Conservation (phyloP, 2,329 filamentous ascomycete species). For the Ascomycota sp. region DNA sequence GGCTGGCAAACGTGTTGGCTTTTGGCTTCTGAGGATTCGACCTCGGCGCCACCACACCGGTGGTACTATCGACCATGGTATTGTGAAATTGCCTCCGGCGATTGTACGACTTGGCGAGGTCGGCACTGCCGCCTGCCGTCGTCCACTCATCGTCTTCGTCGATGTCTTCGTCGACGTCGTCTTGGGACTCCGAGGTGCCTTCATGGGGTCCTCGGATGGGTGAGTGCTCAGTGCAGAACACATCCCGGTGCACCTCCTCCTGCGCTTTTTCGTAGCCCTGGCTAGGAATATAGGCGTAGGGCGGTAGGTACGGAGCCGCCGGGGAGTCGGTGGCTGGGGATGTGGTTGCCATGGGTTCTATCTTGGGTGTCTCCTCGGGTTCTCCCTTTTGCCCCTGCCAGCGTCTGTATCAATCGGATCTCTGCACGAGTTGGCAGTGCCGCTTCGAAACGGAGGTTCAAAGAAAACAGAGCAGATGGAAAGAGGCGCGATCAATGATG, state of each 20-base stretch:
- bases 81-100: slow-evolving; percentile 52
- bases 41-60: too few relatives aligned
- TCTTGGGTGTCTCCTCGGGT: too few relatives aligned
- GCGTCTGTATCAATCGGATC: too few relatives aligned
- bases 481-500: too few relatives aligned
- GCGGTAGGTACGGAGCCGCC: slow-evolving; percentile 22
- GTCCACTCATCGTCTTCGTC: slow-evolving; percentile 15
- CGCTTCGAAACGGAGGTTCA: too few relatives aligned
- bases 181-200: too few relatives aligned
- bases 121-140: slow-evolving; percentile 38
- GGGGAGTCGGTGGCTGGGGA: slow-evolving; percentile 9
- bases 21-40: slow-evolving; percentile 61
- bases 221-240: too few relatives aligned
- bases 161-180: slow-evolving; percentile 6
- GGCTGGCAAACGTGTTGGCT: slow-evolving; percentile 56
- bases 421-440: too few relatives aligned
- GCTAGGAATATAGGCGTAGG: slow-evolving; percentile 21
- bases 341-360: too few relatives aligned
- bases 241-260: slow-evolving; percentile 10
- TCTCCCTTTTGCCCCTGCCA: too few relatives aligned
- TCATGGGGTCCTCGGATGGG: too few relatives aligned
- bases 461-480: too few relatives aligned
- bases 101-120: slow-evolving; percentile 77
- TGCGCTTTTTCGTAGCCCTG: slow-evolving; percentile 21
- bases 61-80: slow-evolving; percentile 24